Base-by-base conservation (phyloP, 192 early-diverging fungal genomes). In the Gorgonomyces haynaldii region DNA sequence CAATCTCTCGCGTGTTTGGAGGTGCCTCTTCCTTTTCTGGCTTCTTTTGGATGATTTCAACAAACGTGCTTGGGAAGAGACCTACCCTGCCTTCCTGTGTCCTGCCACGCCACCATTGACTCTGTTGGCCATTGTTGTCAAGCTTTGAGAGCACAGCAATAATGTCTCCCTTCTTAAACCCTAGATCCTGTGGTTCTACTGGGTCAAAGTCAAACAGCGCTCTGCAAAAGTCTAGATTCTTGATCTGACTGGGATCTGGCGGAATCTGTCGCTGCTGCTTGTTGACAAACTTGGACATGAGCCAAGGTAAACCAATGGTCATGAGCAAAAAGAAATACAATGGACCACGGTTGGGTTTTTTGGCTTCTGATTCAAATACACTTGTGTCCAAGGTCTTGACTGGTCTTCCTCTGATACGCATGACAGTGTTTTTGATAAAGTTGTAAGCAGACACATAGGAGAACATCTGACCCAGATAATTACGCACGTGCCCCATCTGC, bases 31-130 rank as follows among this genome's bases (percentile, higher is more conserved):
- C 0, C 0, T 9, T 34, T 13, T 46, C 45, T 30, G 26, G 2
- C 46, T 46, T 51, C 67, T 88, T 90, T 59, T 82, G 80, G 17
- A 96, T 85, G 7, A 88, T 72, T 27, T 88, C 76, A n/a, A 91
- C 88, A 51, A 91, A 98, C 50, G 79, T 92, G 48, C 80, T 74
- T 8, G 95, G 92, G 72, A 98, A 98, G 17, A 85, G 52, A 8
- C 92, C 95, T 53, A 87, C 78, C 29, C 67, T 68, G 3, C 95
- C 92, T 37, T 72, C 74, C 50, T 87, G 81, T 7, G 83, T 65
- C 25, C 84, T 61, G 8, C 92, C 95, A 30, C 83, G 61, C 95
- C 95, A 98, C 95, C 95, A 98, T 58, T 72, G 70, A 26, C 78
- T 74, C 23, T 77, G 79, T 46, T 79, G 68, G 12, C 84, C 83